Evolutionary conservation across 768 basidiomycete species (phyloP).

Genomic region (Mycena venus): DNA sequence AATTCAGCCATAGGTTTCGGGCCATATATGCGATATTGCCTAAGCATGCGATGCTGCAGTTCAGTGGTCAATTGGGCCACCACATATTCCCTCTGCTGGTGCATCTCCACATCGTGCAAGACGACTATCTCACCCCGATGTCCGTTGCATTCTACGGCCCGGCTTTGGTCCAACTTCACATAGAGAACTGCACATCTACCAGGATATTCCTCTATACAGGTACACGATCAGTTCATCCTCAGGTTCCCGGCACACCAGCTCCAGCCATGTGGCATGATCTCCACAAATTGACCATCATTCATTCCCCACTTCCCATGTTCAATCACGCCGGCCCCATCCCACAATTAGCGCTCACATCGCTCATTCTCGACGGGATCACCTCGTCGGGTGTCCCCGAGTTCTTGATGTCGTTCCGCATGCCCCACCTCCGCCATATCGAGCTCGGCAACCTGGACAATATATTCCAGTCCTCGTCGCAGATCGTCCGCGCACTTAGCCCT

Average conservation of each 20-base stretch:
- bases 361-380: constrained; percentile 11
- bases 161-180: background rate
- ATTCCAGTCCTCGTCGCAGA: background rate
- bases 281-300: background rate
- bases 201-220: background rate
- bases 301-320: constrained; percentile 10
- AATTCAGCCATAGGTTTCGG: background rate
- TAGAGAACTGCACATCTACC: background rate
- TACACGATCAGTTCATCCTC: background rate
- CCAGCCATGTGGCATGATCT: background rate
- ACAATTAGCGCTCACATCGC: constrained; percentile 1
- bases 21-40: constrained; percentile 12
- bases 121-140: background rate
- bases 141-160: background rate
- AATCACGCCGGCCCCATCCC: background rate
- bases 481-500: background rate
- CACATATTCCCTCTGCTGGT: background rate
- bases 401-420: constrained; percentile 9
- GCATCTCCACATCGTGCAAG: constrained; percentile 9
- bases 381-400: background rate
- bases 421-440: constrained; percentile 5
- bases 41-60: background rate
- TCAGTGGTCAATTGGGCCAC: background rate
- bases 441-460: background rate
- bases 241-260: background rate